Evolutionary conservation across 306 rosid genomes (phyloP).

Genomic region (Arachis hypogaea): DNA sequence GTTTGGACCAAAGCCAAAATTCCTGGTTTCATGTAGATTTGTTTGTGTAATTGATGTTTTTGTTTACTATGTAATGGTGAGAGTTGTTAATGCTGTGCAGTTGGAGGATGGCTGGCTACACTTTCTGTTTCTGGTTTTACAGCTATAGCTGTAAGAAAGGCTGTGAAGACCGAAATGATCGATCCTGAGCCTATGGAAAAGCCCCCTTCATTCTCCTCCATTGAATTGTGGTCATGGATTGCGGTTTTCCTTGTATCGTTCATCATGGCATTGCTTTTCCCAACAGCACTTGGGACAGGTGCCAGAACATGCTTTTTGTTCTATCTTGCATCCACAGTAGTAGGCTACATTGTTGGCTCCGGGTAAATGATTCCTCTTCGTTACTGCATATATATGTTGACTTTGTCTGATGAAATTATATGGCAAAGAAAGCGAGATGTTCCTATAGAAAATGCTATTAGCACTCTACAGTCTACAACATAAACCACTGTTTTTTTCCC

Average conservation of each 20-base stretch:
- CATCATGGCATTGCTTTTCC: slow-evolving; percentile 56
- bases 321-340: slow-evolving; percentile 79
- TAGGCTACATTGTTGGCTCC: slow-evolving; percentile 79
- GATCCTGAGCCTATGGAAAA: slow-evolving; percentile 87
- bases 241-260: slow-evolving; percentile 68
- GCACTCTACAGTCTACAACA: background rate
- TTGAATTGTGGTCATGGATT: slow-evolving; percentile 71
- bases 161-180: slow-evolving; percentile 73
- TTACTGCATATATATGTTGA: slow-evolving; percentile 1
- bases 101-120: slow-evolving; percentile 86
- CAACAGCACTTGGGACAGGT: slow-evolving; percentile 71
- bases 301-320: slow-evolving; percentile 83
- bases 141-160: slow-evolving; percentile 71
- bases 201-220: slow-evolving; percentile 70
- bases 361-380: slow-evolving; percentile 55
- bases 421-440: background rate
- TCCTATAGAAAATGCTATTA: slow-evolving; percentile 4
- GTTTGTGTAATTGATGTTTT: slow-evolving; percentile 8
- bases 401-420: background rate
- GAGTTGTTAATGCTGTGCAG: slow-evolving; percentile 47
- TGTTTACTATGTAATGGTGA: slow-evolving; percentile 24
- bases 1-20: background rate
- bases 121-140: slow-evolving; percentile 73
- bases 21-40: background rate
- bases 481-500: slow-evolving; percentile 1